Evolutionary conservation across 2,329 filamentous ascomycete species (phyloP).

Genomic region (Talaromyces rugulosus): DNA sequence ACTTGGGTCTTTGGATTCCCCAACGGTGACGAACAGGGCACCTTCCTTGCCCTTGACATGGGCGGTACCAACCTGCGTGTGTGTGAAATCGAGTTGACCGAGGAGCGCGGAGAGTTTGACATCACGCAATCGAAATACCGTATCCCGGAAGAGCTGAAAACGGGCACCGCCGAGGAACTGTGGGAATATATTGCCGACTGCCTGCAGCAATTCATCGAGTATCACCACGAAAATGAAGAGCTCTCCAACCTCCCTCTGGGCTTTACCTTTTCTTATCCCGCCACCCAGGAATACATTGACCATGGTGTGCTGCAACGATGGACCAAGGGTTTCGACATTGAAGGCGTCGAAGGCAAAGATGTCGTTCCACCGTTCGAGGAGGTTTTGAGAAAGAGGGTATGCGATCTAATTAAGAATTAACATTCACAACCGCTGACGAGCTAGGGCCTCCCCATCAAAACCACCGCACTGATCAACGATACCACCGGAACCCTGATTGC

Average conservation of each 20-base stretch:
- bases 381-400: constrained; percentile 65
- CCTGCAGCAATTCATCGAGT: constrained; percentile 82
- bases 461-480: constrained; percentile 93
- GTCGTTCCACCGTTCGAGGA: constrained; percentile 84
- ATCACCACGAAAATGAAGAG: constrained; percentile 67
- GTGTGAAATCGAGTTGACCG: constrained; percentile 84
- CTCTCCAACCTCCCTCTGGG: constrained; percentile 67
- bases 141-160: constrained; percentile 90
- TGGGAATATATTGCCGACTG: constrained; percentile 96
- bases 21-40: constrained; percentile 80
- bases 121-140: constrained; percentile 96
- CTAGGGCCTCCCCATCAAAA: constrained; percentile 82
- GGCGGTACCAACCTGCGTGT: constrained; percentile 94
- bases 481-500: constrained; percentile 96
- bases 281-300: constrained; percentile 88
- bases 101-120: constrained; percentile 84
- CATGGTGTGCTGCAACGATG: constrained; percentile 89
- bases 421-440: not conserved
- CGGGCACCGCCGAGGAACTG: constrained; percentile 74
- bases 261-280: constrained; percentile 95
- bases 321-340: constrained; percentile 97
- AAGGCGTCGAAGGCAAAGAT: constrained; percentile 84
- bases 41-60: constrained; percentile 88
- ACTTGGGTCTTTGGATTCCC: constrained; percentile 94
- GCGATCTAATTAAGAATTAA: not conserved